Conservation (phyloP, 2,329 filamentous ascomycete species). For the Xylaria sp. region DNA sequence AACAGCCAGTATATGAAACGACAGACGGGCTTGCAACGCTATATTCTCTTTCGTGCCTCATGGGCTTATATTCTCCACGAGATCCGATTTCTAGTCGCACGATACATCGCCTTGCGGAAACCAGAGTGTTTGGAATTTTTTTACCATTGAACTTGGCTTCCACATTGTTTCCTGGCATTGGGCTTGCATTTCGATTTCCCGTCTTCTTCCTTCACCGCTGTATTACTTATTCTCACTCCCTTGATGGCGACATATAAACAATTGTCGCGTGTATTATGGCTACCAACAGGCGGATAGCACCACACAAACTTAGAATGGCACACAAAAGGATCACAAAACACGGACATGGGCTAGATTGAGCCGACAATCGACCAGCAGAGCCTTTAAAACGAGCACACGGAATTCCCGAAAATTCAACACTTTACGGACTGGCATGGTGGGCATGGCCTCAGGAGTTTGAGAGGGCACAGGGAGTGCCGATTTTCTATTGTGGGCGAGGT, state of each 20-base stretch:
- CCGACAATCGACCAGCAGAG: background rate
- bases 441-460: slow-evolving; percentile 13
- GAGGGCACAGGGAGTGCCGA: background rate
- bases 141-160: background rate
- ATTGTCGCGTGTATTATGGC: slow-evolving; percentile 27
- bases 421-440: background rate
- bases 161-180: background rate
- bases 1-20: background rate
- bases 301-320: slow-evolving; percentile 24
- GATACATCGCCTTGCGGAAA: background rate
- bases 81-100: slow-evolving; percentile 2
- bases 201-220: background rate
- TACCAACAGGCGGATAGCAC: background rate
- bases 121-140: background rate
- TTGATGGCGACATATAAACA: slow-evolving; percentile 23
- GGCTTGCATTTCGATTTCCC: background rate
- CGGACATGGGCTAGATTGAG: background rate
- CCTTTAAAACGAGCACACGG: background rate
- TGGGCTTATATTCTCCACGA: slow-evolving; percentile 5
- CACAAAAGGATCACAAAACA: slow-evolving; percentile 9
- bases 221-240: slow-evolving; percentile 16
- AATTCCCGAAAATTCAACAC: background rate
- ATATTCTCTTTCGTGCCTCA: background rate
- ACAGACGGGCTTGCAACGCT: background rate
- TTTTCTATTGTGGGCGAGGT: background rate